These are phyloP conservation scores for Carex sylvatica DNA, from an alignment of 202 grass and related monocot genomes.

Conservation along the genomic window DNA sequence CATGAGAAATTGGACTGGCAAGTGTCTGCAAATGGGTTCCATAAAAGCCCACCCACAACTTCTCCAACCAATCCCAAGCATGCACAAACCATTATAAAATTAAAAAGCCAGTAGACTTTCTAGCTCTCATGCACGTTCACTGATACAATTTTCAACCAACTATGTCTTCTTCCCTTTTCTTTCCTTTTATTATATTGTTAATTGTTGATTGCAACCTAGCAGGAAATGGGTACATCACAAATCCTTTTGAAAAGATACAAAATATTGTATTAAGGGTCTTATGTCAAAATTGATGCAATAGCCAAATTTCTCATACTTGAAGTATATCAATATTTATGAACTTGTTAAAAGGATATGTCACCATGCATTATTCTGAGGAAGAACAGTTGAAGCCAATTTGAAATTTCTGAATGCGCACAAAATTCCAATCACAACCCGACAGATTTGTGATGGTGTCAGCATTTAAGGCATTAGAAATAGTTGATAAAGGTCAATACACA, in stretches of 20 bases:
- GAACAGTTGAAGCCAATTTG: not conserved
- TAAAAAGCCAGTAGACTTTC: slow-evolving; percentile 17
- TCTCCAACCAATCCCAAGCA: slow-evolving; percentile 14
- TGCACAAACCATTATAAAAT: slow-evolving; percentile 11
- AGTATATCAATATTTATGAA: not conserved
- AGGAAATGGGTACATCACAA: slow-evolving; percentile 1
- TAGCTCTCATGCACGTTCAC: not conserved
- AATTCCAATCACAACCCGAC: slow-evolving; percentile 21
- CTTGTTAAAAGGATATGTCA: not conserved
- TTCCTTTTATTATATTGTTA: not conserved
- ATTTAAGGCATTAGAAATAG: slow-evolving; percentile 3
- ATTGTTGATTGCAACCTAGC: not conserved
- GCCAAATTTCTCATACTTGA: not conserved
- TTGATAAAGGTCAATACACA: not conserved
- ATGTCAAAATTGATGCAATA: slow-evolving; percentile 18
- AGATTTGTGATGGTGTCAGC: not conserved
- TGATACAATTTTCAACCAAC: slow-evolving; percentile 21
- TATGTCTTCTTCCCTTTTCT: not conserved
- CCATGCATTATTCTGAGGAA: not conserved
- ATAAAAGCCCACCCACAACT: slow-evolving; percentile 21
- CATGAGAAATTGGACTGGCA: slow-evolving; percentile 5
- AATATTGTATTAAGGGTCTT: not conserved
- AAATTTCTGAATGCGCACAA: not conserved
- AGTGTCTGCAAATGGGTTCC: slow-evolving; percentile 6
- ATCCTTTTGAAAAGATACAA: not conserved